Evolutionary conservation across 2,329 filamentous ascomycete species (phyloP).

Genomic region (Xylariomycetidae sp.): DNA sequence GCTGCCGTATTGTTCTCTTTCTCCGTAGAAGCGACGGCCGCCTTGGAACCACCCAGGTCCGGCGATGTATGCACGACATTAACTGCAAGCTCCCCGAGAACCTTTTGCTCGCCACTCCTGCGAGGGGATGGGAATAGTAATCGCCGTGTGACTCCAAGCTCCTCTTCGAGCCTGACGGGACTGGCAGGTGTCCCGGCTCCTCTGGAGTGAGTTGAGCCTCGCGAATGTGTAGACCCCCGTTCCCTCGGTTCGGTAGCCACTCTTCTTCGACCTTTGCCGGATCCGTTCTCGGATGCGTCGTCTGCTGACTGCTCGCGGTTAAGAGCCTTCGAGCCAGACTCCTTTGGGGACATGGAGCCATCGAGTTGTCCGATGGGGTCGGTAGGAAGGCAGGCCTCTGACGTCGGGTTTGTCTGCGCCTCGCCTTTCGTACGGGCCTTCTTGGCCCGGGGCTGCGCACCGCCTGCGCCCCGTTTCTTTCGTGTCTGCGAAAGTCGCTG

Average conservation of each 20-base stretch:
- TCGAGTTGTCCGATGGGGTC: conserved; percentile 46
- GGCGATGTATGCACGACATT: conserved; percentile 44
- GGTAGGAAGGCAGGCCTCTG: conserved; percentile 48
- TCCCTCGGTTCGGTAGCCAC: conserved; percentile 13
- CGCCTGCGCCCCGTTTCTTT: conserved; percentile 40
- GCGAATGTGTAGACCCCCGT: too few relatives aligned
- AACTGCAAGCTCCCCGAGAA: conserved; percentile 50
- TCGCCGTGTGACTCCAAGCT: conserved; percentile 56
- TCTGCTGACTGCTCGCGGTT: conserved; percentile 26
- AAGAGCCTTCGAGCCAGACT: conserved; percentile 9
- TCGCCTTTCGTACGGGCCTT: conserved; percentile 45
- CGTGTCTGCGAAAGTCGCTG: conserved; percentile 46
- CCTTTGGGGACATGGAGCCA: conserved; percentile 22
- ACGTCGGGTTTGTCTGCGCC: conserved; percentile 38
- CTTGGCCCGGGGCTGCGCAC: conserved; percentile 37
- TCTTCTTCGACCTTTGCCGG: conserved; percentile 12
- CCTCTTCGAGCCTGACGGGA: conserved; percentile 49
- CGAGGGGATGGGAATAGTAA: conserved; percentile 73
- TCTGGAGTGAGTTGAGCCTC: conserved; percentile 48
- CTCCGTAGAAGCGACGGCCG: too few relatives aligned
- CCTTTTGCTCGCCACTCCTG: conserved; percentile 56
- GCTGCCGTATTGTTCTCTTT: conserved; percentile 39
- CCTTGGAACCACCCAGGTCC: conserved; percentile 29
- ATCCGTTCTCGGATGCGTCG: conserved; percentile 25
- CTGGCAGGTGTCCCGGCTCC: conserved; percentile 50